Conservation (phyloP, 441 rosid species). For the Euphorbia corollata region DNA sequence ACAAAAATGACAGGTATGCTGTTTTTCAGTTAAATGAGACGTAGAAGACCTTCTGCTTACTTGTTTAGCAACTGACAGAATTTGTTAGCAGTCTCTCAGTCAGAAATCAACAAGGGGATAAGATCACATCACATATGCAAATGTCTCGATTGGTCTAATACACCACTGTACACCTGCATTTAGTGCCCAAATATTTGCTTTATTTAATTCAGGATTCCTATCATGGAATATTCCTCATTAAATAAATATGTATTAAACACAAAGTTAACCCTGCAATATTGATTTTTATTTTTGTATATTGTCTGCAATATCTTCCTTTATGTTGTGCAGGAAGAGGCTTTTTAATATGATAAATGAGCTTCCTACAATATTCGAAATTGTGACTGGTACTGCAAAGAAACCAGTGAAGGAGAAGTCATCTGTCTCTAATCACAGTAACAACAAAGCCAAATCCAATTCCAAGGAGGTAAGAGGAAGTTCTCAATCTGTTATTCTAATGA, state of each 20-base stretch:
- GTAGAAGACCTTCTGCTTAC: neutral
- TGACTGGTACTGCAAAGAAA: constrained; percentile 41
- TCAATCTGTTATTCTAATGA: neutral
- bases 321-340: constrained; percentile 45
- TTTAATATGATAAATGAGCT: constrained; percentile 56
- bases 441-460: constrained; percentile 48
- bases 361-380: constrained; percentile 51
- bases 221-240: neutral
- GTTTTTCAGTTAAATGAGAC: neutral
- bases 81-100: neutral
- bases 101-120: neutral
- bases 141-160: no score
- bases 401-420: constrained; percentile 38
- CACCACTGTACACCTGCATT: neutral
- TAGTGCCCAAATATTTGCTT: neutral
- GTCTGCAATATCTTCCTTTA: neutral
- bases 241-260: neutral
- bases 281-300: neutral
- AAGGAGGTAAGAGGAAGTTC: constrained; percentile 31
- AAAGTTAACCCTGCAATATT: neutral
- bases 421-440: constrained; percentile 38
- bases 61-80: neutral
- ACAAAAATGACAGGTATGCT: constrained; percentile 80
- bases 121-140: no score
- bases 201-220: neutral